Percentiles rank a stretch among this genome's conserved stretches.
These are phyloP conservation scores for Moringa oleifera DNA, from an alignment of 345 rosid species.

Conservation along the genomic window DNA sequence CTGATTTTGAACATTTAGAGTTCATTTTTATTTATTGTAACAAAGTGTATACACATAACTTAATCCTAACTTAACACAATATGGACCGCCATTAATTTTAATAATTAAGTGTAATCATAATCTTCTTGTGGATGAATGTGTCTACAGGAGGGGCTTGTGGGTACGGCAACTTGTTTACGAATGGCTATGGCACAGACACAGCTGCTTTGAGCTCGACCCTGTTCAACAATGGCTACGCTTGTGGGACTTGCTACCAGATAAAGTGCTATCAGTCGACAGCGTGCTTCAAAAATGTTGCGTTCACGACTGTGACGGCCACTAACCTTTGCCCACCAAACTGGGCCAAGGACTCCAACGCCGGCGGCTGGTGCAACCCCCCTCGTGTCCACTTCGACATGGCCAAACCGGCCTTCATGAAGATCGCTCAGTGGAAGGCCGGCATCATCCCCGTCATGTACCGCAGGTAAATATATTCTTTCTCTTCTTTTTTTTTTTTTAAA, in stretches of 20 bases:
- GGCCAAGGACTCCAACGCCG: conserved; percentile 49
- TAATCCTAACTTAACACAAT: no score
- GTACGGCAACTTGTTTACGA: conserved; percentile 56
- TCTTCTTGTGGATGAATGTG: neutral
- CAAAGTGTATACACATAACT: no score
- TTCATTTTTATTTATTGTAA: no score
- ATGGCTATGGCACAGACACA: conserved; percentile 64
- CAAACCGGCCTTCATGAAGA: conserved; percentile 83
- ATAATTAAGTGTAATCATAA: neutral
- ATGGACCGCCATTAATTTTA: no score
- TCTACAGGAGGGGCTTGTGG: conserved; percentile 83
- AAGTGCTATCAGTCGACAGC: conserved; percentile 47
- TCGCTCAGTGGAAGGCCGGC: conserved; percentile 84
- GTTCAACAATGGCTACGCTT: conserved; percentile 68
- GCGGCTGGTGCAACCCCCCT: conserved; percentile 97
- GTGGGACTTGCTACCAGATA: conserved; percentile 75
- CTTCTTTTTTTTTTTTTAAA: no score
- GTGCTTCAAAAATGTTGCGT: conserved; percentile 38
- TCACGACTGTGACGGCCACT: conserved; percentile 64
- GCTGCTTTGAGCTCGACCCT: conserved; percentile 64
- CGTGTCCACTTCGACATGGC: conserved; percentile 76
- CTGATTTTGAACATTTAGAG: no score
- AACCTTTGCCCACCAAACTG: conserved; percentile 86
- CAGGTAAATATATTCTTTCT: conserved; percentile 27
- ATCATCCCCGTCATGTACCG: conserved; percentile 70